phyloP scores from a whole-genome alignment of 768 basidiomycete genomes.

The Tremella fuciformis region DNA sequence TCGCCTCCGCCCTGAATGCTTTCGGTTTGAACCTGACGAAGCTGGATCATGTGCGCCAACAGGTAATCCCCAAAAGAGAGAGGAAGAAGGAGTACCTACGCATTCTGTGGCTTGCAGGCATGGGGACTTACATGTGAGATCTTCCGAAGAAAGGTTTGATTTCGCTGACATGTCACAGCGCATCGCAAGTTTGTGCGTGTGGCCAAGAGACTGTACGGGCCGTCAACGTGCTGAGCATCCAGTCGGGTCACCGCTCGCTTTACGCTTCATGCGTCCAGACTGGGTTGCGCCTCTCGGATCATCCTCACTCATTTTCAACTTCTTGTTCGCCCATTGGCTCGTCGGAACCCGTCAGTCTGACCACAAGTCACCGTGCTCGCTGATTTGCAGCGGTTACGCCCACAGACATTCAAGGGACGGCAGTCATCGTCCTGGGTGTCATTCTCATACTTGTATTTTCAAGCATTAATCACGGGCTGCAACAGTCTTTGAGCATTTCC shows the following conservation, averaged over 20 bases:
- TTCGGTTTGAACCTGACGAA: slow-evolving; percentile 89
- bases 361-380: not conserved
- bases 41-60: slow-evolving; percentile 72
- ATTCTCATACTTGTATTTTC: slow-evolving; percentile 51
- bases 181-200: slow-evolving; percentile 42
- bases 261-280: slow-evolving; percentile 57
- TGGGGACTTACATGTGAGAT: slow-evolving; percentile 82
- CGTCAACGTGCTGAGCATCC: not conserved
- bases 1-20: slow-evolving; percentile 61
- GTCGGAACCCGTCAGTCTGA: slow-evolving; percentile 48
- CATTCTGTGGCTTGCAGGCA: slow-evolving; percentile 85
- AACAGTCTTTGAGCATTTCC: slow-evolving; percentile 37
- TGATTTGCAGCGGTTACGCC: slow-evolving; percentile 43
- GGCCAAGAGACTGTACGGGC: not conserved
- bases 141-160: slow-evolving; percentile 3
- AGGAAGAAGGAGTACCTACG: slow-evolving; percentile 75
- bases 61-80: slow-evolving; percentile 65
- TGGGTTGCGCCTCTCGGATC: slow-evolving; percentile 95
- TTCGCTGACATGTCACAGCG: slow-evolving; percentile 21
- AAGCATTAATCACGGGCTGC: slow-evolving; percentile 50
- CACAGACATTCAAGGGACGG: slow-evolving; percentile 48
- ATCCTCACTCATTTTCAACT: slow-evolving; percentile 91
- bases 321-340: slow-evolving; percentile 71
- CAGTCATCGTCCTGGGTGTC: slow-evolving; percentile 48
- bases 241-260: slow-evolving; percentile 38